Base-by-base conservation (phyloP, 2,329 filamentous ascomycete genomes). In the Lomentospora prolificans region DNA sequence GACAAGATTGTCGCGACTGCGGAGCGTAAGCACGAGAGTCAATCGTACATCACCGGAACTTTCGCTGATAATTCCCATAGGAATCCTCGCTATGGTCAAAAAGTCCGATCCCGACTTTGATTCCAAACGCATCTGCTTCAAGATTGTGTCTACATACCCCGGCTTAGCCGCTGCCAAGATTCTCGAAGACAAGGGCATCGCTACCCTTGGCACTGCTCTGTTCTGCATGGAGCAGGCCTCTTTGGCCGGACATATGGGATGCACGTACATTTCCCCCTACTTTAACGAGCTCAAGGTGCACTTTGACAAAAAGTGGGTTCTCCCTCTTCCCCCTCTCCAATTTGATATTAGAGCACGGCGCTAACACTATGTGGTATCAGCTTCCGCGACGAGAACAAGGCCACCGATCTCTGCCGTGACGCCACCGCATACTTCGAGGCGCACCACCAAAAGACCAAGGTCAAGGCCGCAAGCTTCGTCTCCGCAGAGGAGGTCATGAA, bases 251-350 rank as follows among this genome's bases (percentile, higher is more conserved):
- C 76, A 82, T 52, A 78, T 75, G 0, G 72, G 75, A 3, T 85
- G 81, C 60, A 75, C 75, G 0, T 86, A 85, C 61, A 79, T 86
- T 46, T 80, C 82, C 0, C 83, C 84, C 0, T 86, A 85, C 59
- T 79, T 86, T 28, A 85, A 86, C 62, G 81, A 85, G 60, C 68
- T 86, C 41, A 78, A 77, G 59, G 82, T 84, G 4, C 81, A 85
- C 61, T 80, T 84, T 57, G 77, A 81, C 44, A 62, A 69, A 10
- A 69, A 66, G 73, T 79, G 64, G 60, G 67, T 63, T 2, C 46
- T 44, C n/a, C 6, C 24, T 3, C 24, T 50, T 19, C 24, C 51
- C 28, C 6, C 4, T 10, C 39, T 28, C 41, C 46, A 19, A n/a
- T 24, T 24, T 46, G 22, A 4, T 17, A n/a, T n/a, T n/a, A n/a